These are phyloP conservation scores for Helotiales sp. DNA, from an alignment of 2,329 filamentous ascomycete genomes.

Conservation along the genomic window DNA sequence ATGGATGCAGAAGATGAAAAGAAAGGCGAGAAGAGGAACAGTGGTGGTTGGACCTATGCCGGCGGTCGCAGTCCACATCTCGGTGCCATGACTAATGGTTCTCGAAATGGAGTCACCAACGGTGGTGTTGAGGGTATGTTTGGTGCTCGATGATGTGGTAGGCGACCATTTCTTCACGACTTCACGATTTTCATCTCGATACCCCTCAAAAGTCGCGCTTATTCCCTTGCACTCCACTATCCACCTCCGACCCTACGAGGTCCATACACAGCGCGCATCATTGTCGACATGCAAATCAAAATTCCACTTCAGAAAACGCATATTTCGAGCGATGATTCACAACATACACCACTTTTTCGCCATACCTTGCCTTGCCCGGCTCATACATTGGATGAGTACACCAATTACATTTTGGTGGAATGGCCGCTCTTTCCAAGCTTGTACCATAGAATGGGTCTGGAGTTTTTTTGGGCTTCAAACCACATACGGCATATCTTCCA, in stretches of 20 bases:
- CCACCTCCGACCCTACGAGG: background rate
- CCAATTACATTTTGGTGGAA: background rate
- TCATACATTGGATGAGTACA: background rate
- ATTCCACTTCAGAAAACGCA: background rate
- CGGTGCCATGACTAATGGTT: constrained; percentile 20
- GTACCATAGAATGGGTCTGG: background rate
- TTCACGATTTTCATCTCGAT: background rate
- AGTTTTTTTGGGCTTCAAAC: background rate
- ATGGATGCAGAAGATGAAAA: constrained; percentile 61
- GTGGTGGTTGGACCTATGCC: constrained; percentile 33
- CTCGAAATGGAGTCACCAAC: constrained; percentile 20
- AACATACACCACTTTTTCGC: background rate
- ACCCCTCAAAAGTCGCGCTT: background rate
- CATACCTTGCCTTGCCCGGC: background rate
- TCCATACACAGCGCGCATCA: background rate
- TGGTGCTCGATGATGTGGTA: constrained; percentile 5
- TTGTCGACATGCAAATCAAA: background rate
- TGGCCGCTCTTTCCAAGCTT: background rate
- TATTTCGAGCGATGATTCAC: background rate
- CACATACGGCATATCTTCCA: too few species aligned
- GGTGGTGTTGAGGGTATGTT: constrained; percentile 25
- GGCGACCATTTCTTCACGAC: background rate
- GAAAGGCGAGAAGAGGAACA: constrained; percentile 40
- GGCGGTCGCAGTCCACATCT: constrained; percentile 27
- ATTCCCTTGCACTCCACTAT: background rate